Conservation (phyloP, 2,329 filamentous ascomycete species). For the Dryadomyces quercivorus region DNA sequence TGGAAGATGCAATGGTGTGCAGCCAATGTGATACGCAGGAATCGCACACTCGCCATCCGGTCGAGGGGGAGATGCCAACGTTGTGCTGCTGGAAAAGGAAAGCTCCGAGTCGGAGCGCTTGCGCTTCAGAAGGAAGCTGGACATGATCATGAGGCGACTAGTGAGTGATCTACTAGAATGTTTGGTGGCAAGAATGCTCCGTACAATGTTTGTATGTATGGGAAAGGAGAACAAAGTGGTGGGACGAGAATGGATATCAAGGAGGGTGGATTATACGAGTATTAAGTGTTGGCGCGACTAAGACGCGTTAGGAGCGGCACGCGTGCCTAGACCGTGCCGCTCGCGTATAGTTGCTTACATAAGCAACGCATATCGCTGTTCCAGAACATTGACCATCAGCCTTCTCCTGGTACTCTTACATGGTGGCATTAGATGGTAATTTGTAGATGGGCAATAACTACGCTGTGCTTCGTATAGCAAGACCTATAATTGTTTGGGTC, state of each 20-base stretch:
- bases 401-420: too few relatives aligned
- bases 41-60: background rate
- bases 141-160: slow-evolving; percentile 23
- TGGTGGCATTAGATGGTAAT: too few relatives aligned
- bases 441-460: too few relatives aligned
- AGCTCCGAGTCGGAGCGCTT: slow-evolving; percentile 51
- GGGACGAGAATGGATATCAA: too few relatives aligned
- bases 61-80: slow-evolving; percentile 28
- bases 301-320: background rate
- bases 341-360: background rate
- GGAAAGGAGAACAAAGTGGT: too few relatives aligned
- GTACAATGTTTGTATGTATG: too few relatives aligned
- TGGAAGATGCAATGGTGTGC: slow-evolving; percentile 31
- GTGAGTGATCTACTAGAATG: background rate
- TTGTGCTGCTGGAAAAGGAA: slow-evolving; percentile 29
- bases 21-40: slow-evolving; percentile 12
- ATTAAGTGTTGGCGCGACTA: background rate
- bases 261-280: too few relatives aligned
- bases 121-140: slow-evolving; percentile 38
- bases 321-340: background rate
- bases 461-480: too few relatives aligned
- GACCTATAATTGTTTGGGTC: too few relatives aligned
- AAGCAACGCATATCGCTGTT: background rate
- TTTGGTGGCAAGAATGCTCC: too few relatives aligned
- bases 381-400: too few relatives aligned